These are phyloP conservation scores for Elasticomyces elasticus DNA, from an alignment of 495 filamentous ascomycete genomes.

Conservation along the genomic window DNA sequence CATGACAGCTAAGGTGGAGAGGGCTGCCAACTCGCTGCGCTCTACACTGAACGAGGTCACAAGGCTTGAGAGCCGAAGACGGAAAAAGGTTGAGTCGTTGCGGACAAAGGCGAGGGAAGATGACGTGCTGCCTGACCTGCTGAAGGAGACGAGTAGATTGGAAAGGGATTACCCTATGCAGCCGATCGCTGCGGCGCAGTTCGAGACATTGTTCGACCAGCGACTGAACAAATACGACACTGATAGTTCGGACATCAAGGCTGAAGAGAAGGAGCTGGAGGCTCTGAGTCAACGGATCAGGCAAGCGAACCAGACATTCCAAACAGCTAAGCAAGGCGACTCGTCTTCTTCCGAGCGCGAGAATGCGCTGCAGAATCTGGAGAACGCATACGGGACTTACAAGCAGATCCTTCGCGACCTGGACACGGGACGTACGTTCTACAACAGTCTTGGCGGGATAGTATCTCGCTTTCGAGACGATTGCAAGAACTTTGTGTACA, in stretches of 20 bases:
- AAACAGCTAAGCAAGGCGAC: constrained; percentile 59
- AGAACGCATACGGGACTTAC: constrained; percentile 89
- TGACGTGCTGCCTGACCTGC: constrained; percentile 75
- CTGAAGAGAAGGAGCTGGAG: constrained; percentile 69
- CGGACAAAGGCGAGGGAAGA: constrained; percentile 71
- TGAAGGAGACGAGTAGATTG: constrained; percentile 70
- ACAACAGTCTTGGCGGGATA: constrained; percentile 86
- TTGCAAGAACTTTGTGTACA: constrained; percentile 64
- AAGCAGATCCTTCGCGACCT: constrained; percentile 86
- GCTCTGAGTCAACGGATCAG: constrained; percentile 55
- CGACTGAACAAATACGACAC: constrained; percentile 69
- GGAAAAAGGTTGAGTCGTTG: constrained; percentile 63
- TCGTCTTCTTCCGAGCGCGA: constrained; percentile 69
- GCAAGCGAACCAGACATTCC: constrained; percentile 70
- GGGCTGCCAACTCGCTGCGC: constrained; percentile 62
- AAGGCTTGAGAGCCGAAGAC: constrained; percentile 66
- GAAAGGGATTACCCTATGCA: constrained; percentile 81
- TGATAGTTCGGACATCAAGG: constrained; percentile 56
- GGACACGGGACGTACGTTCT: constrained; percentile 86
- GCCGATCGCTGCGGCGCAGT: constrained; percentile 72
- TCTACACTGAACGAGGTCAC: constrained; percentile 71
- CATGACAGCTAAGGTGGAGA: constrained; percentile 70
- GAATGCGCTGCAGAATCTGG: constrained; percentile 73
- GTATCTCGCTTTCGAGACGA: constrained; percentile 70
- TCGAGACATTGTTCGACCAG: constrained; percentile 82